Percentiles rank a stretch among this genome's conserved stretches.
phyloP scores from a whole-genome alignment of 305 asterid genomes.

The Nicotiana rustica region DNA sequence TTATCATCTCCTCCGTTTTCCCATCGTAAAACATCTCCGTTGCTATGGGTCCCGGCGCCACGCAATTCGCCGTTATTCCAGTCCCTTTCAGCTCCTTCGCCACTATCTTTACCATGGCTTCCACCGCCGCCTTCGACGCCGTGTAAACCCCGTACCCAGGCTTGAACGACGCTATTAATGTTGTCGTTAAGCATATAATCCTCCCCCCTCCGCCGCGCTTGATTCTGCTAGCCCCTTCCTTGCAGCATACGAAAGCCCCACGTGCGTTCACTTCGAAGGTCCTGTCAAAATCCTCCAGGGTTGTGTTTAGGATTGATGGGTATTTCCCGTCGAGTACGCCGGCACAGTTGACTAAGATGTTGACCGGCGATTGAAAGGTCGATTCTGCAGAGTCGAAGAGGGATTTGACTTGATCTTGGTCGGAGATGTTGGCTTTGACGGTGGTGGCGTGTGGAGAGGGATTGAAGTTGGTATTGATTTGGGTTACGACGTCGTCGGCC shows the following conservation, averaged over 20 bases:
- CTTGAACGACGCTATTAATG: conserved; percentile 47
- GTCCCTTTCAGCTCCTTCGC: conserved; percentile 82
- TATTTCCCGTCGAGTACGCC: conserved; percentile 58
- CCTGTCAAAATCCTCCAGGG: conserved; percentile 57
- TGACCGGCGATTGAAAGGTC: conserved; percentile 52
- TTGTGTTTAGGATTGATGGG: conserved; percentile 51
- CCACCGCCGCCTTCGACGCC: conserved; percentile 51
- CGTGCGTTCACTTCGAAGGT: conserved; percentile 55
- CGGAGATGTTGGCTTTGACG: conserved; percentile 55
- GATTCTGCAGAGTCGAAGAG: conserved; percentile 69
- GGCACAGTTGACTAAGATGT: conserved; percentile 64
- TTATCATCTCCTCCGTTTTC: conserved; percentile 49
- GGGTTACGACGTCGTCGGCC: conserved; percentile 53
- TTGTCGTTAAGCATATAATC: conserved; percentile 61
- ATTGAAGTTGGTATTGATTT: conserved; percentile 41
- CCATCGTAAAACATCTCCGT: conserved; percentile 69
- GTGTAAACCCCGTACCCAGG: no score
- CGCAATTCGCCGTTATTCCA: conserved; percentile 66
- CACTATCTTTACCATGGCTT: conserved; percentile 67
- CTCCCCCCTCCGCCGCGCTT: conserved; percentile 71
- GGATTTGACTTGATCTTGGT: conserved; percentile 59
- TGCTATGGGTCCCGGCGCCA: conserved; percentile 72
- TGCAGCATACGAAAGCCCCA: conserved; percentile 65
- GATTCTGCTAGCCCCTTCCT: conserved; percentile 63
- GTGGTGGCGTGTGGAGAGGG: conserved; percentile 44